A percentile compares a stretch with the other conserved stretches of the same genome.
Evolutionary conservation across 257 asterid species (phyloP).

Genomic region (Fraxinus anomala): DNA sequence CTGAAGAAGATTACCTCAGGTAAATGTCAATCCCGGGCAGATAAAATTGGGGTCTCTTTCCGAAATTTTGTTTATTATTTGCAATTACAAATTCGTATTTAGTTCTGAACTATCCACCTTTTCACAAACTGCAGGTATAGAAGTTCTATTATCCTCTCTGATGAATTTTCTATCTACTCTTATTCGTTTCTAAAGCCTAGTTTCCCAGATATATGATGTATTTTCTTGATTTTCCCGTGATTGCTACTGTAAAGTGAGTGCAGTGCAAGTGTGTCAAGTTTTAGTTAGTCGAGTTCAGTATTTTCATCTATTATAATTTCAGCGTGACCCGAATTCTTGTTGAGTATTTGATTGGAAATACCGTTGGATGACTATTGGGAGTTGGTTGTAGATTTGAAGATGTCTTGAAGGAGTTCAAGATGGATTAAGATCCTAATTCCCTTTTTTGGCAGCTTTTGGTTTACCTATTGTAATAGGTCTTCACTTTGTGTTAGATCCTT

Average conservation of each 20-base stretch:
- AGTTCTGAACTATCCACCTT: neutral
- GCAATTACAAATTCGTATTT: neutral
- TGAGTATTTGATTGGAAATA: no score
- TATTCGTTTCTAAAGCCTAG: no score
- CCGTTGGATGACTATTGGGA: no score
- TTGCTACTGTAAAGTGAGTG: neutral
- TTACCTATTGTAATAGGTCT: no score
- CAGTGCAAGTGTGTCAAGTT: neutral
- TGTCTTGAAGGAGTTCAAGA: no score
- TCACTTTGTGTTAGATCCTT: no score
- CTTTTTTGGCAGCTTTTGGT: no score
- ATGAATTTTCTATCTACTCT: neutral
- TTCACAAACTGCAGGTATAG: neutral
- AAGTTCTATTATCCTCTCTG: neutral
- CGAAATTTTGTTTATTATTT: no score
- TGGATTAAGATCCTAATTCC: no score
- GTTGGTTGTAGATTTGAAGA: no score
- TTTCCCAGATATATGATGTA: no score
- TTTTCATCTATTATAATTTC: neutral
- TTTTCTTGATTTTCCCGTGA: neutral
- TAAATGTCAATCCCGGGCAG: neutral
- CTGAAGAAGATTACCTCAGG: neutral
- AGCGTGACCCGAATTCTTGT: no score
- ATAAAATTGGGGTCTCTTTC: neutral
- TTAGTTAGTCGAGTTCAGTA: neutral